phyloP scores from a whole-genome alignment of 176 grass and related monocot genomes.

The Metroxylon sagu region DNA sequence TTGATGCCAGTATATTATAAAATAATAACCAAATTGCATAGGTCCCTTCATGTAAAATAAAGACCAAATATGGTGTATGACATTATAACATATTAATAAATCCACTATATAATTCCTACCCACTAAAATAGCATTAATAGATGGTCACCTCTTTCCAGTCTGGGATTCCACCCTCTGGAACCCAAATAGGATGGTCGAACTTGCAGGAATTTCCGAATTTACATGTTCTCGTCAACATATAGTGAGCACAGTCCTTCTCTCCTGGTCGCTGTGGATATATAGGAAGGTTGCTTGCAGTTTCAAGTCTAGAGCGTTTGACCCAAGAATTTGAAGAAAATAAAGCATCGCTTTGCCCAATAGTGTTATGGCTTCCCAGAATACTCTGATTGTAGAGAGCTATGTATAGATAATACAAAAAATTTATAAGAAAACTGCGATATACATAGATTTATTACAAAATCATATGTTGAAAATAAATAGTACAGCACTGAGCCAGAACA shows the following conservation, averaged over 20 bases:
- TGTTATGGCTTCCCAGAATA: conserved; percentile 69
- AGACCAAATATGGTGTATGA: not conserved
- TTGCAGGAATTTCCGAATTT: conserved; percentile 74
- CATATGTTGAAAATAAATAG: conserved; percentile 35
- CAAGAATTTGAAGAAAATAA: conserved; percentile 83
- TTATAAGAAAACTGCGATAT: conserved; percentile 51
- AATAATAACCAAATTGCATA: too few species aligned
- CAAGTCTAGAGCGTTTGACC: conserved; percentile 83
- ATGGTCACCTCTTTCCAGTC: conserved; percentile 98
- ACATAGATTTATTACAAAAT: conserved; percentile 25
- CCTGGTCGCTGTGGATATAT: conserved; percentile 73
- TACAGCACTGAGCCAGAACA: not conserved
- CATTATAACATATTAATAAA: conserved; percentile 20
- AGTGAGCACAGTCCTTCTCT: conserved; percentile 79
- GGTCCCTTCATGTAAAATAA: too few species aligned
- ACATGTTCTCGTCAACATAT: conserved; percentile 95
- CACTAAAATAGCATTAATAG: conserved; percentile 33
- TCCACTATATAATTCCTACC: conserved; percentile 20
- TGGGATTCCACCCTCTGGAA: conserved; percentile 77
- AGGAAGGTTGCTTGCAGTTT: conserved; percentile 64
- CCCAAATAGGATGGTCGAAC: conserved; percentile 96
- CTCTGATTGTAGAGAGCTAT: conserved; percentile 87
- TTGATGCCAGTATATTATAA: too few species aligned
- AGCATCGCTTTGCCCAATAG: conserved; percentile 54
- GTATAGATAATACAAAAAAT: conserved; percentile 56